Conservation (phyloP, 2,329 filamentous ascomycete species). For the Lasiodiplodia theobromae region DNA sequence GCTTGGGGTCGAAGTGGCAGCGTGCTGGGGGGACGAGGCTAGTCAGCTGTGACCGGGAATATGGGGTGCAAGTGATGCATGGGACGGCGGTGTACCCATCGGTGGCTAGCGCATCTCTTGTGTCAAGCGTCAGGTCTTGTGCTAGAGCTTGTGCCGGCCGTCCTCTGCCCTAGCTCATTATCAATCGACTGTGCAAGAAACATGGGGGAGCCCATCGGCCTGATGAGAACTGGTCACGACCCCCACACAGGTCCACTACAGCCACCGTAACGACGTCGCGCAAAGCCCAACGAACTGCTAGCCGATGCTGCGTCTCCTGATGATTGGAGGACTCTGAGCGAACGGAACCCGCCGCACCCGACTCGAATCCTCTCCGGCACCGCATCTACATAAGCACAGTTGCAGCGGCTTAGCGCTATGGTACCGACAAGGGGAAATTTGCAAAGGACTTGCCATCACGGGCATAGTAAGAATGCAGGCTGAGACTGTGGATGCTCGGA, state of each 20-base stretch:
- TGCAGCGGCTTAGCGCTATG: neutral
- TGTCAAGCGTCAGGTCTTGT: neutral
- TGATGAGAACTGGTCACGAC: neutral
- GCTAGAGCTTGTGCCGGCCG: neutral
- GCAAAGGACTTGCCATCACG: neutral
- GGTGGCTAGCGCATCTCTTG: neutral
- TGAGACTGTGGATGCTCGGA: neutral
- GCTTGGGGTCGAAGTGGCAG: neutral
- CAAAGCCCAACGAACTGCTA: neutral
- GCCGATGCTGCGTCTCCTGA: neutral
- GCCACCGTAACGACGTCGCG: neutral
- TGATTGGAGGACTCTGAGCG: slow-evolving; percentile 1
- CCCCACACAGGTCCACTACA: neutral
- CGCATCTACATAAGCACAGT: neutral
- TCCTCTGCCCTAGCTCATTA: neutral
- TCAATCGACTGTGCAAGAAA: neutral
- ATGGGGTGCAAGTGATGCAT: neutral
- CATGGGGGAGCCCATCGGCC: neutral
- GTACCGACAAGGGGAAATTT: neutral
- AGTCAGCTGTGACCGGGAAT: neutral
- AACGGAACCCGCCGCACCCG: neutral
- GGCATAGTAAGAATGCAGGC: neutral
- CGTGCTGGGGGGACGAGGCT: neutral
- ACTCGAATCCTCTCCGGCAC: neutral
- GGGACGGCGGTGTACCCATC: neutral